Percentiles rank a stretch among this genome's conserved stretches.
Conservation (phyloP, 2,329 filamentous ascomycete genomes). For the Alternaria rosae region DNA sequence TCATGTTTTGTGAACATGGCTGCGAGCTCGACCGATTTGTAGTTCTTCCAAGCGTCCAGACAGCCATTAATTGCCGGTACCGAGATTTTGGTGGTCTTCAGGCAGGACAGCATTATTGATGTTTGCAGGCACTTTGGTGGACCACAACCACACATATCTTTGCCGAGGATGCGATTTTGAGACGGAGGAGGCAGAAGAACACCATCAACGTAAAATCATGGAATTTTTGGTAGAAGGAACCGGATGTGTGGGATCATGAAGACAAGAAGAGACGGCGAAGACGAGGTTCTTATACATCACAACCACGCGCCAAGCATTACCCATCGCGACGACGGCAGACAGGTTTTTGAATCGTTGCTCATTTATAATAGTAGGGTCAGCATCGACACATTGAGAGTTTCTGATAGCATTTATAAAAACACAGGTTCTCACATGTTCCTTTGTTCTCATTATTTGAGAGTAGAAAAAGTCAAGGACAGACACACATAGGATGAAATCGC, state of each 20-base stretch:
- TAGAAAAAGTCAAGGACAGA: not conserved
- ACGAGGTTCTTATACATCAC: not conserved
- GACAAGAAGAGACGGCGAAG: too few species aligned
- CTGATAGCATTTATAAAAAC: not conserved
- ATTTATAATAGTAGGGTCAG: too few species aligned
- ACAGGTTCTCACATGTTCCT: not conserved
- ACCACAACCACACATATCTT: not conserved
- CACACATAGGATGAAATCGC: too few species aligned
- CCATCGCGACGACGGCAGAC: fast-evolving
- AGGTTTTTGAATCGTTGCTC: not conserved
- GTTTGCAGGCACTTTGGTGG: not conserved
- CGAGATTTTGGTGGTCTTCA: not conserved
- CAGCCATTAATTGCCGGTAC: too few species aligned
- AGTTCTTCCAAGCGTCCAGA: not conserved
- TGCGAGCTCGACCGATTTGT: not conserved
- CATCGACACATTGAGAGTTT: too few species aligned
- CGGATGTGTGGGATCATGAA: not conserved
- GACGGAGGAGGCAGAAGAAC: not conserved
- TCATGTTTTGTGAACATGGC: not conserved
- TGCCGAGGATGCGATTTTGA: not conserved
- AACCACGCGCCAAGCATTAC: not conserved
- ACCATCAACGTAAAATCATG: too few species aligned
- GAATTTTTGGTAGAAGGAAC: not conserved
- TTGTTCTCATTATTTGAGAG: not conserved
- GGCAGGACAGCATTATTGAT: not conserved